Evolutionary conservation across 1,139 yeast species (phyloP).

Genomic region (Kurtzmaniella natalensis): DNA sequence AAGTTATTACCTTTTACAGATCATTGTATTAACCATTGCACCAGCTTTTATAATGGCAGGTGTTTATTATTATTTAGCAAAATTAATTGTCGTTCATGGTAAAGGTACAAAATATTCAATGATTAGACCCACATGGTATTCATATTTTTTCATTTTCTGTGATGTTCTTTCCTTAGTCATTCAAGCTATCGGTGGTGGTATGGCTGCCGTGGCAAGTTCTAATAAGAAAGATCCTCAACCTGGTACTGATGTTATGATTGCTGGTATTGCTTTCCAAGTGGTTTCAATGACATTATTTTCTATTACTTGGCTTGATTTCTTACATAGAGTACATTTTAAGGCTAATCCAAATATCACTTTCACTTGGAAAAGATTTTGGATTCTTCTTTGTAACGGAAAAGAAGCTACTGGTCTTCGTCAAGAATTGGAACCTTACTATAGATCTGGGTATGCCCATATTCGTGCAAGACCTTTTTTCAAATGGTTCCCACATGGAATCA

Average conservation of each 20-base stretch:
- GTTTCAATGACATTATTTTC: constrained; percentile 32
- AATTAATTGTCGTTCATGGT: constrained; percentile 28
- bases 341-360: constrained; percentile 13
- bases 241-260: constrained; percentile 36
- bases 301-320: constrained; percentile 22
- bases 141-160: constrained; percentile 32
- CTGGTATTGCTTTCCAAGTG: constrained; percentile 37
- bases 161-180: constrained; percentile 29
- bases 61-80: constrained; percentile 32
- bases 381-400: constrained; percentile 16
- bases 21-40: constrained; percentile 31
- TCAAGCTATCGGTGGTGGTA: constrained; percentile 37
- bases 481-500: constrained; percentile 21
- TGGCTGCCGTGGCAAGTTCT: constrained; percentile 24
- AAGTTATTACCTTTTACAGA: constrained; percentile 27
- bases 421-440: constrained; percentile 17
- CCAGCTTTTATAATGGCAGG: constrained; percentile 42
- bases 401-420: constrained; percentile 14
- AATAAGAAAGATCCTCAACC: constrained; percentile 13
- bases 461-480: constrained; percentile 17
- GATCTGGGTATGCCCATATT: constrained; percentile 13
- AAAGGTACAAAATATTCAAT: constrained; percentile 16
- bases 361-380: constrained; percentile 10
- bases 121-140: constrained; percentile 30
- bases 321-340: constrained; percentile 20